Evolutionary conservation across 2,329 filamentous ascomycete species (phyloP).

Genomic region (Penicillium sp.): DNA sequence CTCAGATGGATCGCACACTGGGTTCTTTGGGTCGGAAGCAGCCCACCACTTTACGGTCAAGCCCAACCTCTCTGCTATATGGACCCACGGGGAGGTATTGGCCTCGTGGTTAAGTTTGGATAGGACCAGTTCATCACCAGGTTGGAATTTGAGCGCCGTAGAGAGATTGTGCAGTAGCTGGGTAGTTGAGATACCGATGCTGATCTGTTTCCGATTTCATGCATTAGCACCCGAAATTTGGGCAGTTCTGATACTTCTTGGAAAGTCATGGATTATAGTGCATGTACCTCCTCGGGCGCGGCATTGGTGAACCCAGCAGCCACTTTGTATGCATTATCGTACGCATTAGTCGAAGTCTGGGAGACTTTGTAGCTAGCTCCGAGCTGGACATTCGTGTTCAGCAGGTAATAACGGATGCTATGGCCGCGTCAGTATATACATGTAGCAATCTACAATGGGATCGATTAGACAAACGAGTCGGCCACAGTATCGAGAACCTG

Average conservation of each 20-base stretch:
- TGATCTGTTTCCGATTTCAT: conserved; percentile 13
- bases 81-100: conserved; percentile 71
- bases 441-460: neutral
- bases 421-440: neutral
- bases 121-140: conserved; percentile 66
- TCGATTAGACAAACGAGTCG: conserved; percentile 53
- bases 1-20: conserved; percentile 57
- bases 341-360: conserved; percentile 58
- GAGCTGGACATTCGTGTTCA: conserved; percentile 70
- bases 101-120: conserved; percentile 75
- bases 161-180: conserved; percentile 73
- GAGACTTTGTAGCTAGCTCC: conserved; percentile 67
- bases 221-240: neutral
- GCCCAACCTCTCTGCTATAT: conserved; percentile 60
- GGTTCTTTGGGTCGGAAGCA: conserved; percentile 51
- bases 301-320: conserved; percentile 72
- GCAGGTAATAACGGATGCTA: conserved; percentile 65
- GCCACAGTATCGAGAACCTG: conserved; percentile 67
- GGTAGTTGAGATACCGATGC: conserved; percentile 69
- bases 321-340: conserved; percentile 59
- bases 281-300: conserved; percentile 57
- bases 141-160: conserved; percentile 51
- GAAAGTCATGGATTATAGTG: neutral
- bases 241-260: neutral
- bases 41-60: conserved; percentile 70